Evolutionary conservation across 2,329 filamentous ascomycete genomes (phyloP).

Genomic region (Xylariales sp.): DNA sequence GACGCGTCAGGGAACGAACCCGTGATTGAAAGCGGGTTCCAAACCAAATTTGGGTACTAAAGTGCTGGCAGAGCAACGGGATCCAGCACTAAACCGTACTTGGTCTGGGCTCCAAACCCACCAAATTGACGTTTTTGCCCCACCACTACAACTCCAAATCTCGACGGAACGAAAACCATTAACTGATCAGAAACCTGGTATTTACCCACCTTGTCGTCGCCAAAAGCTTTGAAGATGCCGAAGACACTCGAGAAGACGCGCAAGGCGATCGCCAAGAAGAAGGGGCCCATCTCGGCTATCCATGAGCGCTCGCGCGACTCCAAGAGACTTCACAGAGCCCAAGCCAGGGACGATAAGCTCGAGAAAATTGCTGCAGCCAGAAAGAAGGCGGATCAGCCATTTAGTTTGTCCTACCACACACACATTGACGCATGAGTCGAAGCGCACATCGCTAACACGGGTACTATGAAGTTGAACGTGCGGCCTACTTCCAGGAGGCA

Average conservation of each 20-base stretch:
- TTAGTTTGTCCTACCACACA: constrained; percentile 47
- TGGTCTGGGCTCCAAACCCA: too few relatives aligned
- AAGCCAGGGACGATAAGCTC: constrained; percentile 76
- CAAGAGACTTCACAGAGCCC: constrained; percentile 72
- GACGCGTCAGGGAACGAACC: neutral
- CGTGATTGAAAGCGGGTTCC: neutral
- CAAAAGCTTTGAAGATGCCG: constrained; percentile 70
- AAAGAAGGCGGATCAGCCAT: constrained; percentile 68
- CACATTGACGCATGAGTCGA: too few relatives aligned
- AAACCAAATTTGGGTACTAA: neutral
- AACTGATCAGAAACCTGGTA: too few relatives aligned
- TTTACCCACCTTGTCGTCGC: too few relatives aligned
- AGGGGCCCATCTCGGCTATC: constrained; percentile 65
- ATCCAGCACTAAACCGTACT: too few relatives aligned
- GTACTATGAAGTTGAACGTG: constrained; percentile 52
- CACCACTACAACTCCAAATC: too few relatives aligned
- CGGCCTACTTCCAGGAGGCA: constrained; percentile 67
- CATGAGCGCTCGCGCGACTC: constrained; percentile 90
- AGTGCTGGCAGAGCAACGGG: neutral
- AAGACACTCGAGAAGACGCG: constrained; percentile 75
- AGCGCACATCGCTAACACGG: neutral
- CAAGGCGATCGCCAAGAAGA: constrained; percentile 88
- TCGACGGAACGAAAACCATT: too few relatives aligned
- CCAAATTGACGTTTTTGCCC: too few relatives aligned
- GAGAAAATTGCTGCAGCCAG: constrained; percentile 65